Evolutionary conservation across 441 rosid genomes (phyloP), one percentile per base, ranked within the genome.

Genomic region (Melastoma candidum): DNA sequence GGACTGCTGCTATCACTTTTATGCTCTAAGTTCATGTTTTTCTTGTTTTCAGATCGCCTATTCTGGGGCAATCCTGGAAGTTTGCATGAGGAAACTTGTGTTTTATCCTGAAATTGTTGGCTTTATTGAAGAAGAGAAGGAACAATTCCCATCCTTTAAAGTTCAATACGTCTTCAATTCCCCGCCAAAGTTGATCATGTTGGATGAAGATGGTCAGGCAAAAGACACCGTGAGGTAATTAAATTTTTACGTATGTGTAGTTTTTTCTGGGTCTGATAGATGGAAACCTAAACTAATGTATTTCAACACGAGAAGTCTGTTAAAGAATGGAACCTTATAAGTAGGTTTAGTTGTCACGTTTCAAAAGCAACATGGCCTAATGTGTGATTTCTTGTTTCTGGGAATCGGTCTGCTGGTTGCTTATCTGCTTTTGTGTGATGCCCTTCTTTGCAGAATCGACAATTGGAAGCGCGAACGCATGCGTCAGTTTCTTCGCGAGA

Each of bases 391-490:
- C 7, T 13, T 32, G 12, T 52, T 36, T 14, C 29, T 44, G 4
- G 11, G 32, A 32, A 48, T 45, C 27, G 51, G 12, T 27, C 10
- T 0, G 17, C 17, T 44, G 26, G 63, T 22, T 44, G 51, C 47
- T 36, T 44, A 41, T 26, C 12, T 13, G 12, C 12, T 25, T 13
- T 44, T 45, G 43, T 45, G 52, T 41, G 11, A 3, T 58, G 57
- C 73, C 24, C 5, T 11, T 4, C 56, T 39, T 29, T 2, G 75
- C 90, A 90, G 98, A 71, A 81, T 87, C 44, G 96, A 87, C 77
- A 90, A 90, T 64, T 90, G 97, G 97, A 87, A 90, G 72, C 87
- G 93, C 0, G 96, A 90, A 64, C 97, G 87, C 63, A 12, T 90
- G 39, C 68, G 80, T 57, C 96, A 81, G 74, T 90, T 87, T 77